These are phyloP conservation scores for Eimeria tenella DNA, from an alignment of 169 alveolate genomes.

Conservation along the genomic window DNA sequence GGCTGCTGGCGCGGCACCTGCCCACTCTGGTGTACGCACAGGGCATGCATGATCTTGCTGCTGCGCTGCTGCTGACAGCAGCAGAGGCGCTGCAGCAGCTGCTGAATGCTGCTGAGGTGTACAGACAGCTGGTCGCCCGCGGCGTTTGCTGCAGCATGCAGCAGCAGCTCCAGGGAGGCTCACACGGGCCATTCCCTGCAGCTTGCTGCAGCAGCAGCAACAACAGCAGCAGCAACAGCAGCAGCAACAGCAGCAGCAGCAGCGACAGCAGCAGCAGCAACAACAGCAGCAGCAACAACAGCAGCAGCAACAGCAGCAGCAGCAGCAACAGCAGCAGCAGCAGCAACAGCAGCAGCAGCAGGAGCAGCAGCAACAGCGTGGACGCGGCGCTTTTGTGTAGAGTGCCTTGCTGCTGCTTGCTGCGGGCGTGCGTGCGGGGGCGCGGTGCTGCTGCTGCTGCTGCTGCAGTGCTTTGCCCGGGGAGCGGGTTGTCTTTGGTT, in stretches of 20 bases:
- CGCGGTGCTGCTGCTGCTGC: background rate
- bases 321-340: too few species aligned
- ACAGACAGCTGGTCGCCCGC: background rate
- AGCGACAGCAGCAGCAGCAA: background rate
- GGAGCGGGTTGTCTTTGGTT: background rate
- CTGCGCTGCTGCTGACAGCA: conserved; percentile 32
- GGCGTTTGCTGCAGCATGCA: background rate
- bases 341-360: too few species aligned
- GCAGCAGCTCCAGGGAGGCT: background rate
- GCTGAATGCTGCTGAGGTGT: conserved; percentile 22
- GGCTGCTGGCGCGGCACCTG: conserved; percentile 15
- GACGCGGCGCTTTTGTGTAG: background rate
- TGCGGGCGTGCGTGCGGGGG: background rate
- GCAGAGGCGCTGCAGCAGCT: conserved; percentile 21
- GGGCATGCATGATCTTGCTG: conserved; percentile 45
- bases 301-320: background rate
- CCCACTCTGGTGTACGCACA: conserved; percentile 24
- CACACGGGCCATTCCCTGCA: background rate
- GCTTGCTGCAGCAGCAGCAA: conserved; percentile 1
- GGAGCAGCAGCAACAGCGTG: background rate
- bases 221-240: background rate
- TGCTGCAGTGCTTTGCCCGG: background rate
- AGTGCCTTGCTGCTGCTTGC: conserved; percentile 8
- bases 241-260: background rate
- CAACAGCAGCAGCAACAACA: background rate